Conservation (phyloP, 1,139 yeast species). For the Yamadazyma sp. region DNA sequence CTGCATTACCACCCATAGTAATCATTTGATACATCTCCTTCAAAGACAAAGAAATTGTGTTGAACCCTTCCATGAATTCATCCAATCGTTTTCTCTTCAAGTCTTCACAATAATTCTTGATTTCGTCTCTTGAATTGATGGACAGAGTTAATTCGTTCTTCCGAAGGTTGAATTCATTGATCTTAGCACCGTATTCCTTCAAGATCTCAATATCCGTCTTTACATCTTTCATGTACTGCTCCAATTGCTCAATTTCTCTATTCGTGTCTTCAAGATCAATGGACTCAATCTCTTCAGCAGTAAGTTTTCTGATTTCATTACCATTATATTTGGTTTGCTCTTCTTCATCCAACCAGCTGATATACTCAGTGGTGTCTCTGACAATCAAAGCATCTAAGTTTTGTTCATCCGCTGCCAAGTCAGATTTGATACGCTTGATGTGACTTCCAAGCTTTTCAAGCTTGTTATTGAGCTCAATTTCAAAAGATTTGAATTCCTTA, state of each 20-base stretch:
- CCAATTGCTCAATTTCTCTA: slow-evolving; percentile 53
- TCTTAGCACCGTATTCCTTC: slow-evolving; percentile 72
- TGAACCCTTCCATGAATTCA: slow-evolving; percentile 93
- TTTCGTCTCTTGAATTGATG: slow-evolving; percentile 63
- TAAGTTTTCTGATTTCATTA: slow-evolving; percentile 37
- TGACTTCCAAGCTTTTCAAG: slow-evolving; percentile 56
- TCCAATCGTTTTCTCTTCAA: slow-evolving; percentile 72
- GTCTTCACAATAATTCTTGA: slow-evolving; percentile 64
- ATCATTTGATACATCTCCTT: slow-evolving; percentile 98
- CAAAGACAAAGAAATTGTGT: slow-evolving; percentile 78
- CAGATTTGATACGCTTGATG: slow-evolving; percentile 41
- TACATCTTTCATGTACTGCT: slow-evolving; percentile 56
- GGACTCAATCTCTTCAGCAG: slow-evolving; percentile 53
- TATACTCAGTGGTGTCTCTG: slow-evolving; percentile 53
- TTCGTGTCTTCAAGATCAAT: slow-evolving; percentile 53
- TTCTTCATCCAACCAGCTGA: slow-evolving; percentile 49
- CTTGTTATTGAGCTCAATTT: slow-evolving; percentile 65
- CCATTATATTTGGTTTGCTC: slow-evolving; percentile 37
- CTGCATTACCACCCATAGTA: slow-evolving; percentile 99
- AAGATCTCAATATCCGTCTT: slow-evolving; percentile 73
- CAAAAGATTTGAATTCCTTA: slow-evolving; percentile 63
- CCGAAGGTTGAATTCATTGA: slow-evolving; percentile 62
- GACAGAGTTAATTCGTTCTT: slow-evolving; percentile 67
- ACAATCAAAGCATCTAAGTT: slow-evolving; percentile 42
- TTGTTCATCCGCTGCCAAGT: slow-evolving; percentile 35